phyloP scores from a whole-genome alignment of 208 protist genomes.

The Phytomonas sp. region DNA sequence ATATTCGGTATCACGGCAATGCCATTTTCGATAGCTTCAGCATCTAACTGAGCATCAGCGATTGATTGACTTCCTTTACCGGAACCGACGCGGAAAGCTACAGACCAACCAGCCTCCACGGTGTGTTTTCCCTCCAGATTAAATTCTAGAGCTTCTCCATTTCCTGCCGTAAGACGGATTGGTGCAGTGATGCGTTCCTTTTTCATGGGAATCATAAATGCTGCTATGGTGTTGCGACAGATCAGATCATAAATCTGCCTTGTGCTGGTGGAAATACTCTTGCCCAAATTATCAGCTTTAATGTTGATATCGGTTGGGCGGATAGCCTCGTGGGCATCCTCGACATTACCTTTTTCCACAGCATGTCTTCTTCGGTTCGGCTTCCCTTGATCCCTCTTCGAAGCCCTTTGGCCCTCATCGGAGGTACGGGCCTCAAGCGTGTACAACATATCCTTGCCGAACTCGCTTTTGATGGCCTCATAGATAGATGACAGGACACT shows the following conservation, averaged over 20 bases:
- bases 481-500: slow-evolving; percentile 97
- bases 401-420: background rate
- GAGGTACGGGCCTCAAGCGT: slow-evolving; percentile 31
- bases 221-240: slow-evolving; percentile 65
- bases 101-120: slow-evolving; percentile 60
- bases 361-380: slow-evolving; percentile 3
- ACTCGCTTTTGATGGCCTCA: slow-evolving; percentile 95
- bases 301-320: slow-evolving; percentile 78
- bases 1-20: slow-evolving; percentile 46
- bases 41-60: slow-evolving; percentile 30
- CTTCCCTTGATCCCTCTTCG: slow-evolving; percentile 68
- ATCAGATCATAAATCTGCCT: slow-evolving; percentile 80
- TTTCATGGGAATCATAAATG: slow-evolving; percentile 78
- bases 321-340: slow-evolving; percentile 89
- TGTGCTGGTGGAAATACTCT: slow-evolving; percentile 31
- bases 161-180: slow-evolving; percentile 40
- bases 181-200: slow-evolving; percentile 46
- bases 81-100: slow-evolving; percentile 43
- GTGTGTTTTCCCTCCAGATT: slow-evolving; percentile 70
- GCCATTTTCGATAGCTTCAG: slow-evolving; percentile 50
- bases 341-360: slow-evolving; percentile 46
- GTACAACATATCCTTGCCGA: slow-evolving; percentile 93
- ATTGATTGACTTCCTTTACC: slow-evolving; percentile 12
- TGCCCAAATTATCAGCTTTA: slow-evolving; percentile 45
- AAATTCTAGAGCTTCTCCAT: slow-evolving; percentile 39